Conservation (phyloP, 1,284 basidiomycete genomes). For the Microstroma glucosiphilum region DNA sequence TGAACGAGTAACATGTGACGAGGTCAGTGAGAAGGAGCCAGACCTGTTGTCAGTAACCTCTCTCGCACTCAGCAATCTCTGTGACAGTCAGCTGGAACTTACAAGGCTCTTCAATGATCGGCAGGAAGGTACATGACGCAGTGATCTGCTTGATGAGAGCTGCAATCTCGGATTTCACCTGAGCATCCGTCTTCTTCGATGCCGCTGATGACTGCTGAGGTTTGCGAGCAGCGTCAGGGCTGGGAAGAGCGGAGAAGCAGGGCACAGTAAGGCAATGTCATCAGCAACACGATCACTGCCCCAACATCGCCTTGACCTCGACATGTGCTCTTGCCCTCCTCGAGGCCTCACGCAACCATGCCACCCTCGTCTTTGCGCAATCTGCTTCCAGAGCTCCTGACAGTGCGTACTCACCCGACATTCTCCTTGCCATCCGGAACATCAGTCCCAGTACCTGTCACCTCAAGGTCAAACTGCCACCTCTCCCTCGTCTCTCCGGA, state of each 20-base stretch:
- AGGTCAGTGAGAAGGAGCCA: background rate
- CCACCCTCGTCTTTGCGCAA: background rate
- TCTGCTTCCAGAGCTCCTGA: background rate
- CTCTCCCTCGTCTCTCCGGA: slow-evolving; percentile 83
- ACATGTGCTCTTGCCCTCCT: too few species aligned
- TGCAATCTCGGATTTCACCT: slow-evolving; percentile 94
- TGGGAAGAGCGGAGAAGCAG: background rate
- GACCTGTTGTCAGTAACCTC: background rate
- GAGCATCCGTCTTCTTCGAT: slow-evolving; percentile 63
- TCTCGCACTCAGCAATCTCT: background rate
- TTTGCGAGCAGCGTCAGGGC: background rate
- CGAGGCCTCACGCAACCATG: too few species aligned
- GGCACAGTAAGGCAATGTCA: background rate
- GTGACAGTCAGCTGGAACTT: slow-evolving; percentile 54
- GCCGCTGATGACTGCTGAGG: slow-evolving; percentile 7
- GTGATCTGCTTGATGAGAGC: slow-evolving; percentile 98
- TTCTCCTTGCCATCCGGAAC: slow-evolving; percentile 11
- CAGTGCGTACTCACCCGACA: slow-evolving; percentile 11
- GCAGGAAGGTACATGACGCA: slow-evolving; percentile 88
- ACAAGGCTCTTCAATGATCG: slow-evolving; percentile 88
- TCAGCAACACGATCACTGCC: background rate
- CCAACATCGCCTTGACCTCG: background rate
- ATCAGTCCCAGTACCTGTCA: slow-evolving; percentile 52
- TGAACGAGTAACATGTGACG: background rate
- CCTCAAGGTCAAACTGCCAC: slow-evolving; percentile 95